Evolutionary conservation across 2,329 filamentous ascomycete genomes (phyloP), one percentile per base, ranked within the genome.

Genomic region (Pseudopyrenochaeta lycopersici): DNA sequence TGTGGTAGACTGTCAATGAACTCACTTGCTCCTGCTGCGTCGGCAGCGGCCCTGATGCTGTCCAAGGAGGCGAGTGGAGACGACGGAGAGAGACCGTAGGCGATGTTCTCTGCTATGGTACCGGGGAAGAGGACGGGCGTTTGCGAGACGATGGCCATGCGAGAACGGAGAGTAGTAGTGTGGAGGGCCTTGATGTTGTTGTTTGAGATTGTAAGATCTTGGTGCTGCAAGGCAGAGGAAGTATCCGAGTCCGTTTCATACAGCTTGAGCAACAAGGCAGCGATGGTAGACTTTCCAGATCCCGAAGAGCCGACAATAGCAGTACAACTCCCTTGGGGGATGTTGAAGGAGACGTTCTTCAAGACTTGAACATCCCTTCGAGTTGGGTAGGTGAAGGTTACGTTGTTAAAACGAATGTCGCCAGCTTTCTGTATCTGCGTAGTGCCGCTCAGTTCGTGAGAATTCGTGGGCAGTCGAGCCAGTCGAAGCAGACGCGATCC

Each of bases 261-360:
- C 0, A 97, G 80, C 1, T 89, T 86, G 3, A 96, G 77, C 0
- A 98, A 80, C 0, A 98, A 78, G 0, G 89, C 85, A 0, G 89
- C 83, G 31, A 97, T 82, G 0, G 94, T 97, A 12, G 90, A 93
- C 77, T 99, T 98, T 1, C 95, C 94, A n/a, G 89, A 91, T 0
- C 95, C 94, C 0, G 92, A 97, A 1, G 85, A 78, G 1, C 94
- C 93, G 2, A 96, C 92, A 17, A 98, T 86, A 2, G 91, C 92
- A 0, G 88, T 88, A 61, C 86, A 90, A 3, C 84, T 86, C 18
- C 88, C 87, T 0, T 83, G 74, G 1, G 80, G 70, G 46, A 97
- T 84, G 0, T 76, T 78, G 7, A 97, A 78, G n/a, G 81, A 86
- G n/a, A 96, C 72, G 18, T 85, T 78, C 9, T 81, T 80, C 1